A percentile compares a stretch with the other conserved stretches of the same genome.
Evolutionary conservation across 768 basidiomycete genomes (phyloP).

Genomic region (Podaxis sp.): DNA sequence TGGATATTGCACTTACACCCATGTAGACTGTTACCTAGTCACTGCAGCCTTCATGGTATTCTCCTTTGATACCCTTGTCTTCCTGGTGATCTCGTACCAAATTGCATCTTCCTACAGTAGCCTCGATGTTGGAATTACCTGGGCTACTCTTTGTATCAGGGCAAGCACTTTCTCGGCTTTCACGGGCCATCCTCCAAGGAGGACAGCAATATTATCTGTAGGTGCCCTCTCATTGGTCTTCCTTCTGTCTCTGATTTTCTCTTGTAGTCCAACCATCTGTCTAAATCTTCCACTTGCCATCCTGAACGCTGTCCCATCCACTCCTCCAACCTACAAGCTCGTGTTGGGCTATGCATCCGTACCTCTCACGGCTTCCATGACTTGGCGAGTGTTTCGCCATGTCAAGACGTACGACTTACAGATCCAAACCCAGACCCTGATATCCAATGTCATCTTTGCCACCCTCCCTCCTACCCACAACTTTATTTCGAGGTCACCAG

Average conservation of each 20-base stretch:
- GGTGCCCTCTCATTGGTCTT: conserved; percentile 7
- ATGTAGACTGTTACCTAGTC: conserved; percentile 24
- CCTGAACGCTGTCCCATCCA: neutral
- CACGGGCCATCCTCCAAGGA: conserved; percentile 27
- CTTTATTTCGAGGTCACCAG: no score
- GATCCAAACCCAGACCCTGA: no score
- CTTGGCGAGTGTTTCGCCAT: conserved; percentile 4
- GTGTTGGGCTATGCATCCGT: conserved; percentile 5
- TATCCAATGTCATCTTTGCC: no score
- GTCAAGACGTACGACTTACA: neutral
- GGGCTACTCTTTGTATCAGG: conserved; percentile 24
- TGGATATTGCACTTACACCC: conserved; percentile 28
- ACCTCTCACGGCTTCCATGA: conserved; percentile 7
- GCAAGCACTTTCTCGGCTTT: conserved; percentile 24
- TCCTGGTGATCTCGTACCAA: conserved; percentile 33
- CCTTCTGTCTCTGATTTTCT: neutral
- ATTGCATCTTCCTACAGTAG: conserved; percentile 20
- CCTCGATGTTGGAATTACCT: conserved; percentile 13
- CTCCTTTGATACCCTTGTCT: conserved; percentile 33
- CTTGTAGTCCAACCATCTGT: neutral
- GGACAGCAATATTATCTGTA: conserved; percentile 37
- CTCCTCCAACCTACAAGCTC: neutral
- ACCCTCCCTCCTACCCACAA: no score
- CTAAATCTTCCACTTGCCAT: neutral
- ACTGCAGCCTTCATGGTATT: conserved; percentile 25